A percentile compares a stretch with the other conserved stretches of the same genome.
These are phyloP conservation scores for Dactylellina leptospora DNA, from an alignment of 2,329 filamentous ascomycete species.

Conservation along the genomic window DNA sequence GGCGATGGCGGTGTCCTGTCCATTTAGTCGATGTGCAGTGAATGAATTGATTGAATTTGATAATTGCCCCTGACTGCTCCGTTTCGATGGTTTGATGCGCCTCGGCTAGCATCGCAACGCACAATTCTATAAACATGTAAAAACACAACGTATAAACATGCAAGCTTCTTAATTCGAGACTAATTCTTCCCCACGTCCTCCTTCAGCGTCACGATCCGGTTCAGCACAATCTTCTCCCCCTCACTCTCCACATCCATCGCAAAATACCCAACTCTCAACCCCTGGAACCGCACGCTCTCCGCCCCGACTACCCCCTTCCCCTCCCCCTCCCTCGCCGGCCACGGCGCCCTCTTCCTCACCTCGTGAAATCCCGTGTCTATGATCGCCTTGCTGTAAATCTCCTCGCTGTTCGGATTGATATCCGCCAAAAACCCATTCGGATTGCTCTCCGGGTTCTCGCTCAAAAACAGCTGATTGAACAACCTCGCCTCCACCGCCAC, in stretches of 20 bases:
- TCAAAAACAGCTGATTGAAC: slow-evolving; percentile 85
- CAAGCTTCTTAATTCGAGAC: background rate
- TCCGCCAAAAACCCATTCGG: slow-evolving; percentile 84
- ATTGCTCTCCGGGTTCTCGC: slow-evolving; percentile 78
- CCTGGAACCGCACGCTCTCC: slow-evolving; percentile 88
- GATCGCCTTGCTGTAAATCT: slow-evolving; percentile 78
- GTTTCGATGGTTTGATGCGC: background rate
- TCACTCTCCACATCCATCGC: slow-evolving; percentile 80
- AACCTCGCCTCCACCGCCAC: slow-evolving; percentile 77
- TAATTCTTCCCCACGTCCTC: slow-evolving; percentile 77
- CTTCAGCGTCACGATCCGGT: slow-evolving; percentile 90
- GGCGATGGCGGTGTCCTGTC: slow-evolving; percentile 23
- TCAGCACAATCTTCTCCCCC: slow-evolving; percentile 82
- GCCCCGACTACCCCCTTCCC: slow-evolving; percentile 70
- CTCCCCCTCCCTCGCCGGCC: slow-evolving; percentile 81
- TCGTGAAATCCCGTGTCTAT: slow-evolving; percentile 86
- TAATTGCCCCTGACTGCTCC: background rate
- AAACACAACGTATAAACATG: background rate
- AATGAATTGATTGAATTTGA: too few species aligned
- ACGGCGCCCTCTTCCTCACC: slow-evolving; percentile 75
- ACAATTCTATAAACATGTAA: slow-evolving; percentile 19
- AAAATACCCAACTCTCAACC: slow-evolving; percentile 86
- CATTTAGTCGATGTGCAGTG: slow-evolving; percentile 10
- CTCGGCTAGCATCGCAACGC: slow-evolving; percentile 9
- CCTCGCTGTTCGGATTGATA: slow-evolving; percentile 83